These are phyloP conservation scores for Dillenia suffruticosa DNA, from an alignment of 164 flowering plant species.

Conservation along the genomic window DNA sequence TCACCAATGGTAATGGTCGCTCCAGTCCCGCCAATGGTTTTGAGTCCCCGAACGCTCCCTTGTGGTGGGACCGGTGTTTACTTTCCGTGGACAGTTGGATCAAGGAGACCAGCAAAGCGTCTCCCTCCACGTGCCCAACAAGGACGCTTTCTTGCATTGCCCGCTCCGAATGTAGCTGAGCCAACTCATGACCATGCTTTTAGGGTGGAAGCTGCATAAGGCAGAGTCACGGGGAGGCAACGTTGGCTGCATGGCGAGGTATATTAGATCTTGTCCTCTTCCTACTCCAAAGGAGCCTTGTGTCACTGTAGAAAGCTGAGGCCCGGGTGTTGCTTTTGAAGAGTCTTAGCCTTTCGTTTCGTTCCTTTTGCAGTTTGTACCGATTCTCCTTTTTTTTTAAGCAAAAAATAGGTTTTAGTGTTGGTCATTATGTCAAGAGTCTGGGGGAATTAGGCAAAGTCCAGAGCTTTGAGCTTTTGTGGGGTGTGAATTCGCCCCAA, in stretches of 20 bases:
- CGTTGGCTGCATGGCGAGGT: too few relatives aligned
- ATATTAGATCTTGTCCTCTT: too few relatives aligned
- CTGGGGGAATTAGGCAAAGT: slow-evolving; percentile 6
- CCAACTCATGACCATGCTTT: slow-evolving; percentile 28
- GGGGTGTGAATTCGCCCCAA: slow-evolving; percentile 29
- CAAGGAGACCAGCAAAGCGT: slow-evolving; percentile 58
- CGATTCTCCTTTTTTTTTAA: neutral
- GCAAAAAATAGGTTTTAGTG: neutral
- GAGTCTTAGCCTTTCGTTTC: neutral
- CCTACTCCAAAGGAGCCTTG: neutral
- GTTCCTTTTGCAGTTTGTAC: neutral
- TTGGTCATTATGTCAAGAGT: neutral
- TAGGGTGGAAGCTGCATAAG: slow-evolving; percentile 7
- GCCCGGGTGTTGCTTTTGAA: neutral
- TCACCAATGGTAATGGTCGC: slow-evolving; percentile 65
- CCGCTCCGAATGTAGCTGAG: slow-evolving; percentile 35
- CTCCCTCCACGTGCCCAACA: slow-evolving; percentile 85
- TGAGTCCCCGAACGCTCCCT: slow-evolving; percentile 40
- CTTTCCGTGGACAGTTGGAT: slow-evolving; percentile 64
- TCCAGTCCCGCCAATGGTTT: slow-evolving; percentile 48
- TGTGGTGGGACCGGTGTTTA: slow-evolving; percentile 87
- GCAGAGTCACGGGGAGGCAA: neutral
- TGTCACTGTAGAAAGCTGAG: neutral
- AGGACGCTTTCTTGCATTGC: slow-evolving; percentile 48
- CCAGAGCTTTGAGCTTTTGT: slow-evolving; percentile 8